Conservation (phyloP, 345 rosid genomes). For the Eucalyptus shirleyi region DNA sequence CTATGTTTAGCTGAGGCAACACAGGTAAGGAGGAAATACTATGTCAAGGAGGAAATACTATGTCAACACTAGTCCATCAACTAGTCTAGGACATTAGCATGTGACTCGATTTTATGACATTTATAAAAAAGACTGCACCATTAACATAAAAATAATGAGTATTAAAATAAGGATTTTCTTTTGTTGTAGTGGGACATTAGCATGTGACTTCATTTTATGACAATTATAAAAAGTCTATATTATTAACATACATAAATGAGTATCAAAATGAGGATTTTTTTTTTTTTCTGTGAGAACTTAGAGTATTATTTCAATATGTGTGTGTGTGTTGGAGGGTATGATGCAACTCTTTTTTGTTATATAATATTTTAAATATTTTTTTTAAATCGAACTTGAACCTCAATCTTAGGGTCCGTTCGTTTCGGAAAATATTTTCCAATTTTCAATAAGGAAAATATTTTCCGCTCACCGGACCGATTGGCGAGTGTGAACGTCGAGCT, state of each 20-base stretch:
- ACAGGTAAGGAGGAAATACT: too few species aligned
- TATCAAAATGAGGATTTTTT: background rate
- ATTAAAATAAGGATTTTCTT: background rate
- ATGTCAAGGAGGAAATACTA: background rate
- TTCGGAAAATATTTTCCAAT: too few species aligned
- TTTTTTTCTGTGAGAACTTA: too few species aligned
- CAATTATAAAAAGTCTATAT: background rate
- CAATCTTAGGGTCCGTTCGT: fast-evolving
- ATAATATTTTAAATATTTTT: background rate
- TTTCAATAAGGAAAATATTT: too few species aligned
- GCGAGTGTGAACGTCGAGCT: too few species aligned
- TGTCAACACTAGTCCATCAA: background rate
- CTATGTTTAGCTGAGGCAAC: background rate
- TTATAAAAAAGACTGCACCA: background rate
- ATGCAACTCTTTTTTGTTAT: background rate
- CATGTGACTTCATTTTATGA: background rate
- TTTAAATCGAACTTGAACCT: background rate
- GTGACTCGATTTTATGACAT: background rate
- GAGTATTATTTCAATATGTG: background rate
- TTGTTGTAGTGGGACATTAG: background rate
- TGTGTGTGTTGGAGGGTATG: fast-evolving
- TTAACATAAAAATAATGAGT: background rate
- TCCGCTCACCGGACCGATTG: too few species aligned
- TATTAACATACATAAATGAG: background rate
- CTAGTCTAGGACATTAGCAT: background rate